Evolutionary conservation across 805 yeast species (phyloP), one percentile per base, ranked within the genome.

Genomic region (Ogataea wickerhamii): DNA sequence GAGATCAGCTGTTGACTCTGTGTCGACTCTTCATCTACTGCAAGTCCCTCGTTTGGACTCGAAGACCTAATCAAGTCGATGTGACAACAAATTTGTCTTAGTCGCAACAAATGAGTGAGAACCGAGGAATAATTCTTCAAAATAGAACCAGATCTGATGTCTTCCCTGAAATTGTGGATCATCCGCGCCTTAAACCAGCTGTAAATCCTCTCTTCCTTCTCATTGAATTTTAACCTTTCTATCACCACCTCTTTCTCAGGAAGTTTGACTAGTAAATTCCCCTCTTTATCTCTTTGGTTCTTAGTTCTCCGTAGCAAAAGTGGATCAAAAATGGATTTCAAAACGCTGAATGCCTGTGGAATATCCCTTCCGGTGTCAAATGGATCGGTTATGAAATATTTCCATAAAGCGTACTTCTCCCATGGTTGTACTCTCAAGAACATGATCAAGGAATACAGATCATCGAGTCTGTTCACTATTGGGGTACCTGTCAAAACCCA

Each of bases 401-500:
- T 82, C 98, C 98, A 91, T 45, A 83, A 81, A 1, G 86, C 71
- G 39, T 84, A 79, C 49, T 83, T 82, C 27, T 80, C 70, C 97
- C 97, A 91, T 1, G 98, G 98, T 49, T 85, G 87, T n/a, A 89
- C 61, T 29, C 78, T 70, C 33, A 91, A 62, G 52, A 82, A 91
- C 48, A 78, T 77, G 13, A 88, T 75, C 34, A 88, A 61, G 5
- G 95, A 81, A 55, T 75, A 89, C 32, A 91, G 62, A 58, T 91
- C 98, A 58, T 91, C 97, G 7, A 91, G 66, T 45, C 89, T 66
- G 58, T 89, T 89, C 27, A 88, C 83, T 20, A 89, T 85, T 0
- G 98, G 97, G 0, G 98, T 89, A 6, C 98, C 98, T 0, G 97
- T 87, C 32, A 91, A 66, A 3, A 83, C 69, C 98, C 98, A 89